Evolutionary conservation across 139 green algal genomes (phyloP).

Genomic region (Spirogloea muscicola): DNA sequence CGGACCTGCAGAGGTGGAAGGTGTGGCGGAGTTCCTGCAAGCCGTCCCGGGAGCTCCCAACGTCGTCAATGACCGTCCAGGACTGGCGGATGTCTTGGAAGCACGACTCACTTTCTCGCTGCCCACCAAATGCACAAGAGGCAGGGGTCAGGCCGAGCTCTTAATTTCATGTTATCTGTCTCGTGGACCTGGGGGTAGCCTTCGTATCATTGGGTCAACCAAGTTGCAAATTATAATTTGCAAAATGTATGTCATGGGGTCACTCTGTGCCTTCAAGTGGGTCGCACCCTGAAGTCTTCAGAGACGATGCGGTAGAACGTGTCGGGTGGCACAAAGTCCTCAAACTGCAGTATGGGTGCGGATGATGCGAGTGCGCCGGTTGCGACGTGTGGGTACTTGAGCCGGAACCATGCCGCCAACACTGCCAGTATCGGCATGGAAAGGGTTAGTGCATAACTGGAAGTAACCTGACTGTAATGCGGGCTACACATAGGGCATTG

Average conservation of each 20-base stretch:
- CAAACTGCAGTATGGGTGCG: constrained; percentile 71
- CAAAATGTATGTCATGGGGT: too few species aligned
- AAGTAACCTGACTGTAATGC: neutral
- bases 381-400: constrained; percentile 72
- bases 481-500: neutral
- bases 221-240: too few species aligned
- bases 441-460: neutral
- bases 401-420: constrained; percentile 68
- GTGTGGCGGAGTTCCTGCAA: neutral
- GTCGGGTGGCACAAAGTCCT: constrained; percentile 18
- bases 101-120: constrained; percentile 37
- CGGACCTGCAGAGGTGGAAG: constrained; percentile 43
- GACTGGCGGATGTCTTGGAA: constrained; percentile 41
- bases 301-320: constrained; percentile 16
- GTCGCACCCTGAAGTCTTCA: constrained; percentile 18
- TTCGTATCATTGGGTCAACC: too few species aligned
- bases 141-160: neutral
- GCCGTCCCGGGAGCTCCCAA: neutral
- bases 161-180: too few species aligned
- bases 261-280: too few species aligned
- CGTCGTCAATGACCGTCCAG: constrained; percentile 23
- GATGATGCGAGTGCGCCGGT: constrained; percentile 74
- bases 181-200: too few species aligned
- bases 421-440: constrained; percentile 49
- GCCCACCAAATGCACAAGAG: too few species aligned